Base-by-base conservation (phyloP, 305 asterid species). In the Petunia hybrid region DNA sequence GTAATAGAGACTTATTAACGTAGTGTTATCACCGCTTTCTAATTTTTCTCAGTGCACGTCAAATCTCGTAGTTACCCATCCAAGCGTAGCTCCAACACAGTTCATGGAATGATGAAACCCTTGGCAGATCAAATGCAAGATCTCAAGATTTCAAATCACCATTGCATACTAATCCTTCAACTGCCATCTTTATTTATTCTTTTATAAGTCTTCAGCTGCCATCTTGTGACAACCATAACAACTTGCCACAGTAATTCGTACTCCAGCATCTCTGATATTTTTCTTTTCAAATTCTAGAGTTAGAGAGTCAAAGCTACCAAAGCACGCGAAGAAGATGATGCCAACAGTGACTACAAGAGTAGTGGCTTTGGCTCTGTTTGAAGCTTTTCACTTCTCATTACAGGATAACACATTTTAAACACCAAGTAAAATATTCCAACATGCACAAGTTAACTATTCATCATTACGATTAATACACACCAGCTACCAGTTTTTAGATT, bases 311-410 rank as follows among this genome's bases (percentile, higher is more conserved):
- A 22, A 22, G 31, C 31, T 22, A 22, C 31, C 31, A 22, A 22
- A 22, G 31, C 1, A 22, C 31, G 31, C 31, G 31, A 22, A 22
- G 31, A 22, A 22, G 31, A 22, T 22, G 31, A 22, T 22, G 31
- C 31, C 31, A 22, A 22, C 31, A 22, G 31, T 22, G 31, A 22
- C 31, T 22, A 65, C 10, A 65, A 65, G 46, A 31, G 10, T 1
- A 64, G 71, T 39, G 71, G 5, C 14, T 38, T 39, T 39, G 46
- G 13, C 71, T 65, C 59, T 2, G 8, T 57, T 22, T 69, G 57
- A 69, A 16, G 76, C 41, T 69, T 68, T 39, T 68, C 4, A 42
- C 46, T 68, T 68, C 57, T 69, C 41, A 69, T 40, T 43, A 43
- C 16, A 43, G 41, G 1, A 43, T 43, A 16, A 7, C 56, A 43